Base-by-base conservation (phyloP, 169 alveolate genomes). In the Eimeria mitis region DNA sequence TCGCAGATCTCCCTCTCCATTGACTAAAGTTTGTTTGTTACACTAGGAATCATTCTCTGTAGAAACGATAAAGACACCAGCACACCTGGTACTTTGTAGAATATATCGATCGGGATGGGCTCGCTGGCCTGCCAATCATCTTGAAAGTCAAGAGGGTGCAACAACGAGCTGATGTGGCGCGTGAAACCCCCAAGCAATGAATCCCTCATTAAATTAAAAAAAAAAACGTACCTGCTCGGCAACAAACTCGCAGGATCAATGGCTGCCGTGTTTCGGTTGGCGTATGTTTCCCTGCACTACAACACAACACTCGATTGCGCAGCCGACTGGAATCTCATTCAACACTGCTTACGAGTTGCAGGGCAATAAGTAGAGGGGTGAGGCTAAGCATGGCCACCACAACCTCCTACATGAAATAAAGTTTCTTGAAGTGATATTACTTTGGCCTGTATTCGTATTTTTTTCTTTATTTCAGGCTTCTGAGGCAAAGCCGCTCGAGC, bases 41-140 rank as follows among this genome's bases (percentile, higher is more conserved):
- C 40, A 31, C 4, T 19, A 31, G 89, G 42, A 52, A 40, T 28
- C n/a, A 1, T 2, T 37, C 1, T 16, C 0, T 13, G 11, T 7
- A 11, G 40, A 78, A 65, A 9, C 70, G 7, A 16, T 42, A 25
- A n/a, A 31, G 40, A 59, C 31, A 9, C 11, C 31, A 42, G 49
- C 95, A 28, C 56, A 92, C 96, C 68, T 9, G 96, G 96, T n/a
- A 92, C 96, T 47, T 61, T 92, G 88, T 81, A 92, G 92, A 49
- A 92, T n/a, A 92, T 92, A 63, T 92, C 96, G 19, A 92, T 84
- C 21, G 94, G 96, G 56, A 92, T 34, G 44, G 96, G 96, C 54
- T 81, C 96, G 87, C 94, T 83, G 16, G 94, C 92, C 42, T 92
- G 96, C 96, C 96, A 92, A 47, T 87, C 96, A 79, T 92, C 96